Evolutionary conservation across 805 yeast species (phyloP).

Genomic region (Candida adriatica): DNA sequence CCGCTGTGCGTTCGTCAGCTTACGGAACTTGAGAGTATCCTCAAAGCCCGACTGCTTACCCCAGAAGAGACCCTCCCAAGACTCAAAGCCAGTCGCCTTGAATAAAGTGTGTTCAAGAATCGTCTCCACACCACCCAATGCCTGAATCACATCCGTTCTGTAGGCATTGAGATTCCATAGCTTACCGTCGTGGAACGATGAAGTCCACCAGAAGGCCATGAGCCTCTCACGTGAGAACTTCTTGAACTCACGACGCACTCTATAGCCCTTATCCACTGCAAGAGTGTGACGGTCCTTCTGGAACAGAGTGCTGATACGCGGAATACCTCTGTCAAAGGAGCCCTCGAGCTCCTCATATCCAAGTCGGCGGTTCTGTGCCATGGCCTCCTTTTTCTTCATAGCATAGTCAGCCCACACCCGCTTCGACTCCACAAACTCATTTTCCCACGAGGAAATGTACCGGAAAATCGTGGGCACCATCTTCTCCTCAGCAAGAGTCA

Average conservation of each 20-base stretch:
- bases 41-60: constrained; percentile 97
- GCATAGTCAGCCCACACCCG: constrained; percentile 98
- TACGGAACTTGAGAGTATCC: constrained; percentile 90
- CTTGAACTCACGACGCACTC: constrained; percentile 73
- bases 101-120: constrained; percentile 91
- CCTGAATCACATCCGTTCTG: constrained; percentile 93
- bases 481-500: constrained; percentile 74
- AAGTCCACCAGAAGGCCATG: constrained; percentile 97
- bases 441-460: constrained; percentile 93
- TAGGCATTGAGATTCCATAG: constrained; percentile 91
- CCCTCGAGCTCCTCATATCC: constrained; percentile 92
- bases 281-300: constrained; percentile 92
- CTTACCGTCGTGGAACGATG: constrained; percentile 88
- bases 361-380: constrained; percentile 74
- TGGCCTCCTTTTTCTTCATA: constrained; percentile 78
- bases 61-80: constrained; percentile 99
- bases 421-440: constrained; percentile 89
- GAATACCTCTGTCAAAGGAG: constrained; percentile 95
- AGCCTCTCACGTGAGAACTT: constrained; percentile 63
- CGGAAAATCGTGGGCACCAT: constrained; percentile 90
- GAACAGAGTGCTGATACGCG: constrained; percentile 89
- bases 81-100: constrained; percentile 94
- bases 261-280: constrained; percentile 91
- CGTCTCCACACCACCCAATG: constrained; percentile 95
- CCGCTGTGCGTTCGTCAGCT: constrained; percentile 94